A percentile compares a stretch with the other conserved stretches of the same genome.
Conservation (phyloP, 139 green algal species). For the Ettlia oleoabundans region DNA sequence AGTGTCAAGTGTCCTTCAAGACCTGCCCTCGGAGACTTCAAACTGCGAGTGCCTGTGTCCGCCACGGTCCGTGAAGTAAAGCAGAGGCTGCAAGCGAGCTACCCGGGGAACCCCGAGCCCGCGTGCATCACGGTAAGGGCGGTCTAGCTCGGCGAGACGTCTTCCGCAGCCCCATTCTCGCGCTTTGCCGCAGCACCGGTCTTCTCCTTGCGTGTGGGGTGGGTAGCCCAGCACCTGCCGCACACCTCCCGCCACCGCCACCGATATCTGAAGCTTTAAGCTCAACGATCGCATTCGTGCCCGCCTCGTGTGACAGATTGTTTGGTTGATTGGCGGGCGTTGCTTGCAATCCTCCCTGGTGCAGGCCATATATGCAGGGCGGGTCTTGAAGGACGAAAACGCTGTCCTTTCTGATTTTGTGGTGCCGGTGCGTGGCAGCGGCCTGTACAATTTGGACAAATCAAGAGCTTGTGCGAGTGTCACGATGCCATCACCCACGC, state of each 20-base stretch:
- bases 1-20: constrained; percentile 10
- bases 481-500: no score
- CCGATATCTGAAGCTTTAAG: not conserved
- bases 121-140: constrained; percentile 39
- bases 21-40: not conserved
- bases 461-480: not conserved
- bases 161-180: no score
- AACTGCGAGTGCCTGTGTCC: not conserved
- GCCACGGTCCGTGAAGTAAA: constrained; percentile 41
- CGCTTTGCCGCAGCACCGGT: no score
- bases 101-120: constrained; percentile 37
- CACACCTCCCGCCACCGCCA: not conserved
- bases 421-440: constrained; percentile 15
- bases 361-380: constrained; percentile 75
- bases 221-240: no score
- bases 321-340: not conserved
- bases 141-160: no score
- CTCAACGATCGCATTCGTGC: no score
- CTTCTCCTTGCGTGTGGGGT: no score
- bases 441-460: not conserved
- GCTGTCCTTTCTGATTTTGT: constrained; percentile 33
- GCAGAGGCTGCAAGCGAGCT: constrained; percentile 16
- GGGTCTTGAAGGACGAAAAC: constrained; percentile 65
- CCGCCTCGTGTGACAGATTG: no score
- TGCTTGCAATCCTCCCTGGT: not conserved